Conservation (phyloP, 208 protist genomes). For the Trypanosomatidae sp. region DNA sequence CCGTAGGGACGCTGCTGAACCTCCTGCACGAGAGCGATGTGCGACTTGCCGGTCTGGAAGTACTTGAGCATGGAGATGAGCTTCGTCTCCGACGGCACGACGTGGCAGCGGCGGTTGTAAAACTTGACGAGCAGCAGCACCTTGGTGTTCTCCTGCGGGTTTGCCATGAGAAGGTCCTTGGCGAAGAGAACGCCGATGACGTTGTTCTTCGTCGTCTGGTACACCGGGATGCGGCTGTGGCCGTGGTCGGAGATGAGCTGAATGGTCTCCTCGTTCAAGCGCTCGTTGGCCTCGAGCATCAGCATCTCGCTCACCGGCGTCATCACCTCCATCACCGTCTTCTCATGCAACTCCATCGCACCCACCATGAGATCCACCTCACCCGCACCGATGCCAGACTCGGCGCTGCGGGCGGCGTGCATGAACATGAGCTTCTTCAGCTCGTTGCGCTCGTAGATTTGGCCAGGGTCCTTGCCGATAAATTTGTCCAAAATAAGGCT, state of each 20-base stretch:
- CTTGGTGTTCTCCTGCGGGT: slow-evolving; percentile 94
- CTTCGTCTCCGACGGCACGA: slow-evolving; percentile 88
- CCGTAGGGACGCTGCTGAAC: slow-evolving; percentile 85
- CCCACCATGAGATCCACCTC: slow-evolving; percentile 94
- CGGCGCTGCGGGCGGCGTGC: slow-evolving; percentile 85
- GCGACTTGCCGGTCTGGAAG: slow-evolving; percentile 93
- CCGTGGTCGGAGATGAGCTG: slow-evolving; percentile 91
- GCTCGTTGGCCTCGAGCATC: slow-evolving; percentile 91
- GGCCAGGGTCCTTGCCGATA: slow-evolving; percentile 94
- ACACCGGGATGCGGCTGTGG: slow-evolving; percentile 95
- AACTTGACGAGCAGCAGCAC: slow-evolving; percentile 93
- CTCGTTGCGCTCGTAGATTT: slow-evolving; percentile 95
- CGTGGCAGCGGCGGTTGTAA: slow-evolving; percentile 90
- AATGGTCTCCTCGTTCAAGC: slow-evolving; percentile 92
- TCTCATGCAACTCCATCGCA: slow-evolving; percentile 94
- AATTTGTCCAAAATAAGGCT: slow-evolving; percentile 90
- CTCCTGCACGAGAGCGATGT: slow-evolving; percentile 95
- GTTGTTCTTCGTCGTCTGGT: slow-evolving; percentile 90
- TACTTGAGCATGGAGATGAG: slow-evolving; percentile 95
- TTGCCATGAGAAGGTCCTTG: slow-evolving; percentile 96
- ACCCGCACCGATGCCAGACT: slow-evolving; percentile 84
- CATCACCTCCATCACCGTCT: slow-evolving; percentile 94
- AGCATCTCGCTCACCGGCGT: slow-evolving; percentile 93
- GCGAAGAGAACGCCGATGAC: slow-evolving; percentile 92
- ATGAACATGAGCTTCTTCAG: slow-evolving; percentile 96